Conservation (phyloP, 148 eudicot genomes). For the Fagopyrum esculentum region DNA sequence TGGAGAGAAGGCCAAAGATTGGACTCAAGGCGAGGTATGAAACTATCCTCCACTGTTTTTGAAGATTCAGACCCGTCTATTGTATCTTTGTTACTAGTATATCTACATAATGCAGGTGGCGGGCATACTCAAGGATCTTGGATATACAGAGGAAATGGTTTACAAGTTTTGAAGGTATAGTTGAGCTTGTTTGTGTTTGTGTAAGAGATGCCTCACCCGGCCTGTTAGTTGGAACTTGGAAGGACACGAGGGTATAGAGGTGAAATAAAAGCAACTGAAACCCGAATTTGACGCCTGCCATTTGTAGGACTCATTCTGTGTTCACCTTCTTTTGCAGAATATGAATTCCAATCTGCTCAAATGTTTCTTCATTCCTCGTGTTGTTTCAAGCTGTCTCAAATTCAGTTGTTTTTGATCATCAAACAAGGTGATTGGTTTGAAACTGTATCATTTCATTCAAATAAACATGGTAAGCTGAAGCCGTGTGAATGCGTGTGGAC, state of each 20-base stretch:
- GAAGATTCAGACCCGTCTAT: background rate
- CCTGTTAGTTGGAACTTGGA: background rate
- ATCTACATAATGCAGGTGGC: constrained; percentile 33
- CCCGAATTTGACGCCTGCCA: background rate
- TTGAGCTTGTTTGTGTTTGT: background rate
- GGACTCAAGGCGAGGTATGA: constrained; percentile 75
- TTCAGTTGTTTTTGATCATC: no score
- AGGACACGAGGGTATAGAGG: background rate
- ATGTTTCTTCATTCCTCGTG: no score
- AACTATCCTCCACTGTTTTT: background rate
- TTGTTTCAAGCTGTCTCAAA: no score
- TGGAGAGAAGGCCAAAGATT: constrained; percentile 66
- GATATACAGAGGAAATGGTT: constrained; percentile 83
- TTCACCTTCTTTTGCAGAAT: background rate
- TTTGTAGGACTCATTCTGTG: background rate
- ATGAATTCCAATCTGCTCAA: background rate
- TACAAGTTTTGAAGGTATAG: constrained; percentile 51
- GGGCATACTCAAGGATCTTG: constrained; percentile 84
- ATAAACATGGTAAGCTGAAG: no score
- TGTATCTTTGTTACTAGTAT: background rate
- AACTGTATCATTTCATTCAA: no score
- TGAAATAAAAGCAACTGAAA: constrained; percentile 5
- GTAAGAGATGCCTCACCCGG: background rate
- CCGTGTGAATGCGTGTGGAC: no score
- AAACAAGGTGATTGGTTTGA: no score